These are phyloP conservation scores for Colletotrichum sp. DNA, from an alignment of 2,329 filamentous ascomycete genomes.

Conservation along the genomic window DNA sequence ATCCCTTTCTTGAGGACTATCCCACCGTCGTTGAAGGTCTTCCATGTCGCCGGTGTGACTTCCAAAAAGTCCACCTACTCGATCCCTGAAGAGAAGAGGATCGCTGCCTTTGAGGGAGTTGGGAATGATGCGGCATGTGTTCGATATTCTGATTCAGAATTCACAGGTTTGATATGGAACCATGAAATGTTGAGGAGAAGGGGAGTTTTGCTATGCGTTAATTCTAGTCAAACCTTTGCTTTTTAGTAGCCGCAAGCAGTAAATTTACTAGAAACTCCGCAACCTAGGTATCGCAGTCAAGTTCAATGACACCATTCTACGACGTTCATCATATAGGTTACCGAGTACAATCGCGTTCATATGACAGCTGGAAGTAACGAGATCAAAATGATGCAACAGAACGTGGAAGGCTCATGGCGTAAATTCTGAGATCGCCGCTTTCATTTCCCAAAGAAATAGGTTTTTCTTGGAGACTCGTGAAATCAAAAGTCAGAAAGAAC, in stretches of 20 bases:
- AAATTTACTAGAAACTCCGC: not conserved
- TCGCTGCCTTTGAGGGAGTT: not conserved
- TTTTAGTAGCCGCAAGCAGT: not conserved
- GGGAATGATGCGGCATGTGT: rapidly evolving
- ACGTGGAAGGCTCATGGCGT: not conserved
- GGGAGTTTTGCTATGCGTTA: rapidly evolving
- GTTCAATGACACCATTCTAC: not conserved
- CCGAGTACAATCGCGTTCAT: not conserved
- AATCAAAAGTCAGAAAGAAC: rapidly evolving
- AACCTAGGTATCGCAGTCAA: not conserved
- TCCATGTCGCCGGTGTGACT: not conserved
- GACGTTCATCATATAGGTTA: not conserved
- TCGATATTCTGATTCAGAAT: not conserved
- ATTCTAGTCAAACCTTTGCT: not conserved
- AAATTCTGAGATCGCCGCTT: rapidly evolving
- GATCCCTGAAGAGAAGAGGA: not conserved
- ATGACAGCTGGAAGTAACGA: not conserved
- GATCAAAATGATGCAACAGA: rapidly evolving
- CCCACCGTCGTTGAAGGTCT: not conserved
- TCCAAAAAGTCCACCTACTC: too few relatives aligned
- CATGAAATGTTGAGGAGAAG: not conserved
- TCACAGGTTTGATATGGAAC: not conserved
- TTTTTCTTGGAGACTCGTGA: rapidly evolving
- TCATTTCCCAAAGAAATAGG: not conserved
- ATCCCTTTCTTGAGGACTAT: not conserved